Conservation (phyloP, 2,329 filamentous ascomycete species). For the Alternaria rosae region DNA sequence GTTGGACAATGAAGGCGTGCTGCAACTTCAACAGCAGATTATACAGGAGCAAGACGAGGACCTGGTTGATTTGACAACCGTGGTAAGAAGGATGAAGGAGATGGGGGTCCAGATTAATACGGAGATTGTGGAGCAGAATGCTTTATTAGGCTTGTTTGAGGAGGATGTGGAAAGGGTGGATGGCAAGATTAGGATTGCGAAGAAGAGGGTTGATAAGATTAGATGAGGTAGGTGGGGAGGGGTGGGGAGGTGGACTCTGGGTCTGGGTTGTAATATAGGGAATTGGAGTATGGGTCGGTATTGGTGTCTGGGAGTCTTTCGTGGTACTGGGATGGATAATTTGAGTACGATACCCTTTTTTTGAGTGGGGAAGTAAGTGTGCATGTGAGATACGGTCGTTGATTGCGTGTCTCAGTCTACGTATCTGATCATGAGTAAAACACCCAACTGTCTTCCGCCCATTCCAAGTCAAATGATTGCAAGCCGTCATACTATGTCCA, state of each 20-base stretch:
- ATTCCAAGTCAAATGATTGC: background rate
- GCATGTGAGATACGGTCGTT: background rate
- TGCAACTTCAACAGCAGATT: slow-evolving; percentile 76
- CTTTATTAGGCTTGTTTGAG: slow-evolving; percentile 71
- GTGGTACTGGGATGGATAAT: background rate
- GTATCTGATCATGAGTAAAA: background rate
- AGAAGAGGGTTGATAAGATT: slow-evolving; percentile 73
- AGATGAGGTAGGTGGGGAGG: slow-evolving; percentile 18
- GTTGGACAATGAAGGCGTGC: slow-evolving; percentile 75
- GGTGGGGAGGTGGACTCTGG: background rate
- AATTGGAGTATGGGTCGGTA: background rate
- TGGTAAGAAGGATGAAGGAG: slow-evolving; percentile 76
- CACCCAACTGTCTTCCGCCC: background rate
- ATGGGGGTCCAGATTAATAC: slow-evolving; percentile 79
- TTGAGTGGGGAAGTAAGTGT: background rate
- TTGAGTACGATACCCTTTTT: background rate
- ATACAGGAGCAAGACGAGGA: slow-evolving; percentile 79
- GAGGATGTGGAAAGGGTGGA: slow-evolving; percentile 71
- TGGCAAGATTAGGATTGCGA: slow-evolving; percentile 76
- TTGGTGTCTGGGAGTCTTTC: background rate
- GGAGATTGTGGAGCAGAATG: slow-evolving; percentile 77
- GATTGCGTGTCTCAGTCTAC: background rate
- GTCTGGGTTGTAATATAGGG: background rate
- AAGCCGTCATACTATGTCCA: background rate
- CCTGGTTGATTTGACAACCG: slow-evolving; percentile 71